phyloP scores from a whole-genome alignment of 345 rosid species.

The Limnanthes douglasii region DNA sequence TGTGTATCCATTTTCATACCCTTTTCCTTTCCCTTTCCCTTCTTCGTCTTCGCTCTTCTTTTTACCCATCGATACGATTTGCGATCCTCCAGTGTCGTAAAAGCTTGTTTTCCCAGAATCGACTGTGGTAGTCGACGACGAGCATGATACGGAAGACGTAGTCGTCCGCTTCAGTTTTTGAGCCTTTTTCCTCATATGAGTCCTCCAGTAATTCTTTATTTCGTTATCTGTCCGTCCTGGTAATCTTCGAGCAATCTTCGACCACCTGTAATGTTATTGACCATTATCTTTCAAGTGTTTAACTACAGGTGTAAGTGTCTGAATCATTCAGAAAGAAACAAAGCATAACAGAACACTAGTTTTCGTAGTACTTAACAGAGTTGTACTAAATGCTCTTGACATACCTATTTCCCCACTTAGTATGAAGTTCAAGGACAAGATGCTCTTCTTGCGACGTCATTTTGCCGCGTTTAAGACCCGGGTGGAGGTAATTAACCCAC shows the following conservation, averaged over 20 bases:
- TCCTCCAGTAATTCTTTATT: constrained; percentile 95
- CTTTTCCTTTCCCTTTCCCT: too few relatives aligned
- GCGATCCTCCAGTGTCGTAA: constrained; percentile 64
- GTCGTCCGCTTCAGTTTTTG: constrained; percentile 59
- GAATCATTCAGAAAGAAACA: too few relatives aligned
- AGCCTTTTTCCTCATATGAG: constrained; percentile 77
- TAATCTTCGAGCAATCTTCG: constrained; percentile 78
- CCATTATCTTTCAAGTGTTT: too few relatives aligned
- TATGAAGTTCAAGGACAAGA: constrained; percentile 83
- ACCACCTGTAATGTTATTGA: constrained; percentile 97
- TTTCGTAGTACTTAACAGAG: too few relatives aligned
- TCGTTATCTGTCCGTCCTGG: constrained; percentile 97
- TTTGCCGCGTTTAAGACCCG: constrained; percentile 95
- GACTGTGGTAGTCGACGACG: constrained; percentile 34
- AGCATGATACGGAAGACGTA: constrained; percentile 32
- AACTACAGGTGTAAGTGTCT: too few relatives aligned
- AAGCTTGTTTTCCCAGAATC: constrained; percentile 48
- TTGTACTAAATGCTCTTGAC: too few relatives aligned
- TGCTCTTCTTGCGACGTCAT: constrained; percentile 88
- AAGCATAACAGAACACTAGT: too few relatives aligned
- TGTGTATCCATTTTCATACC: constrained; percentile 26
- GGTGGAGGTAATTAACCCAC: constrained; percentile 97
- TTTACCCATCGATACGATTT: constrained; percentile 11
- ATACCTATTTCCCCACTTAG: constrained; percentile 96
- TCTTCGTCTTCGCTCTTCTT: constrained; percentile 21